Percentiles rank a stretch among this genome's conserved stretches.
These are phyloP conservation scores for Stygiomarasmius scandens DNA, from an alignment of 1,284 basidiomycete genomes.

Conservation along the genomic window DNA sequence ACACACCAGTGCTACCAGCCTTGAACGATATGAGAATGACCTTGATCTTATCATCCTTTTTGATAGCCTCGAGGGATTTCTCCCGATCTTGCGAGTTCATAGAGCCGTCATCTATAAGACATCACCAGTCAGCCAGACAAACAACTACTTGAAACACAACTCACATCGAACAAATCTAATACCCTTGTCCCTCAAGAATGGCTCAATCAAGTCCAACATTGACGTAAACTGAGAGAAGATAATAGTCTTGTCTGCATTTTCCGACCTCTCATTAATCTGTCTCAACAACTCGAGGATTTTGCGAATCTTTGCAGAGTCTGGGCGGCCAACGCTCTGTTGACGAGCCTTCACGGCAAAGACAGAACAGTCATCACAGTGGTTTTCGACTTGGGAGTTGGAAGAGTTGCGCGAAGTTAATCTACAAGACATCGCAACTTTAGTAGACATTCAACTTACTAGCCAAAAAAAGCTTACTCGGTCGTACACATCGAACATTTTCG, in stretches of 20 bases:
- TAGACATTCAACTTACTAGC: not conserved
- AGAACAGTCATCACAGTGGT: conserved; percentile 65
- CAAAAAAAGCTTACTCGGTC: conserved; percentile 50
- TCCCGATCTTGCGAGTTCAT: conserved; percentile 83
- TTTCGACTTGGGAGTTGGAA: conserved; percentile 12
- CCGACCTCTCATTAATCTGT: conserved; percentile 65
- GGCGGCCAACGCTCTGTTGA: conserved; percentile 38
- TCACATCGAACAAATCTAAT: conserved; percentile 84
- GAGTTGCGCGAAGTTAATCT: conserved; percentile 10
- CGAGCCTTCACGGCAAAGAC: conserved; percentile 43
- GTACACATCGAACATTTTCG: conserved; percentile 81
- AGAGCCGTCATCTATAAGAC: conserved; percentile 76
- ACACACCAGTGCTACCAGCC: conserved; percentile 84
- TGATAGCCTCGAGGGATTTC: conserved; percentile 74
- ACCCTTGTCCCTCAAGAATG: conserved; percentile 58
- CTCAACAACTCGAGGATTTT: conserved; percentile 78
- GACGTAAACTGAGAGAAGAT: conserved; percentile 80
- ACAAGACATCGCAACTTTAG: not conserved
- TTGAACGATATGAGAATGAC: conserved; percentile 97
- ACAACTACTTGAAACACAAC: conserved; percentile 34
- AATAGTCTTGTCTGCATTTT: conserved; percentile 85
- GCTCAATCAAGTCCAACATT: conserved; percentile 75
- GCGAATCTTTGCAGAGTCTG: conserved; percentile 86
- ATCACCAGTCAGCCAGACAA: too few relatives aligned
- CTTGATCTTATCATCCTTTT: conserved; percentile 53